These are phyloP conservation scores for Yamadazyma mexicana DNA, from an alignment of 1,139 yeast species.

Conservation along the genomic window DNA sequence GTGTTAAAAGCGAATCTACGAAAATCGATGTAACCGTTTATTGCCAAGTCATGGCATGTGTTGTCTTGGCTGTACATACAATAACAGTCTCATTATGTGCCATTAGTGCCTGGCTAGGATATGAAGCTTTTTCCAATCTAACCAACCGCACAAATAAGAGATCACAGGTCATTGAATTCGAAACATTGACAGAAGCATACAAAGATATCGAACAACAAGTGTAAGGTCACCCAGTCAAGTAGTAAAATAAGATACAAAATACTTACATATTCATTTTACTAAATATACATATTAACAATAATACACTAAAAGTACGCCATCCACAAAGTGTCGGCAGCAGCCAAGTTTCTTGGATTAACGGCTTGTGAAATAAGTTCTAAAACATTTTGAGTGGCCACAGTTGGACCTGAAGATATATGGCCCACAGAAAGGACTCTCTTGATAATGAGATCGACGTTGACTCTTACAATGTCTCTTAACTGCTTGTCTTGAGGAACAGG, in stretches of 20 bases:
- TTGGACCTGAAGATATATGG: conserved; percentile 70
- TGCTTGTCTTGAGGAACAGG: conserved; percentile 74
- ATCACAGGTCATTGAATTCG: background rate
- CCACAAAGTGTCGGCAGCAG: conserved; percentile 91
- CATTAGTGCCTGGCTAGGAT: background rate
- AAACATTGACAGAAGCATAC: background rate
- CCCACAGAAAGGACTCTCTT: conserved; percentile 71
- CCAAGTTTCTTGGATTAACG: conserved; percentile 91
- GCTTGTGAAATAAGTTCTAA: conserved; percentile 92
- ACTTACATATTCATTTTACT: background rate
- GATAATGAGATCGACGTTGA: conserved; percentile 83
- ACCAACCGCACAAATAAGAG: conserved; percentile 21
- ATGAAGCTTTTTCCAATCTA: conserved; percentile 18
- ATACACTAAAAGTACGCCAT: conserved; percentile 77
- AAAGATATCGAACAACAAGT: background rate
- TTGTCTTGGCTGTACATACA: conserved; percentile 15
- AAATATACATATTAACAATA: background rate
- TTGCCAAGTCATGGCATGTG: conserved; percentile 18
- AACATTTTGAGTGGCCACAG: conserved; percentile 89
- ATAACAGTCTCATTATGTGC: conserved; percentile 11
- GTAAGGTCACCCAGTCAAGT: too few species aligned
- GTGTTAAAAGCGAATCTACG: conserved; percentile 10
- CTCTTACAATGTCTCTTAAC: conserved; percentile 80
- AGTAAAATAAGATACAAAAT: too few species aligned
- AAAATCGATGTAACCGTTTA: conserved; percentile 27